phyloP scores from a whole-genome alignment of 2,329 filamentous ascomycete species.

The Domatiomyces catenatus region DNA sequence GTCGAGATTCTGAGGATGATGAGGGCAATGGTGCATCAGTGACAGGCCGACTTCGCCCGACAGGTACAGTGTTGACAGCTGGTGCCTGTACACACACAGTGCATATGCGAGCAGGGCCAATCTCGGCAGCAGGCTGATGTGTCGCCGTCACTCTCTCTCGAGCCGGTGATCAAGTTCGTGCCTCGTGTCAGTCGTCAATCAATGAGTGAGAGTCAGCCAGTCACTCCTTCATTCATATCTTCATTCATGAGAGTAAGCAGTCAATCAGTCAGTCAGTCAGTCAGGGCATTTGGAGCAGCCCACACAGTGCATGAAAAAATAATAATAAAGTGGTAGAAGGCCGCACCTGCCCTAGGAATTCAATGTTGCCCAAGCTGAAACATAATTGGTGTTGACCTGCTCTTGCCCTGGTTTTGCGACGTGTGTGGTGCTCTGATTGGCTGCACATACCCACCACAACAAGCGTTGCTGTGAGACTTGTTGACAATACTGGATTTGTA shows the following conservation, averaged over 20 bases:
- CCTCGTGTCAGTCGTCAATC: slow-evolving; percentile 10
- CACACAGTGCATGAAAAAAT: neutral
- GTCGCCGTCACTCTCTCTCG: slow-evolving; percentile 8
- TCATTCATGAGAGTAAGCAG: neutral
- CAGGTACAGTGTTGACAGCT: neutral
- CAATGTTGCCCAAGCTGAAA: neutral
- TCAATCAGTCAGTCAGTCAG: neutral
- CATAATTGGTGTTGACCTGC: neutral
- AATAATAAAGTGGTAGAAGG: neutral
- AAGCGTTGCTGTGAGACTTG: neutral
- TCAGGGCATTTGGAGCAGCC: neutral
- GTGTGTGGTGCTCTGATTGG: neutral
- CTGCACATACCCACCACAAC: neutral
- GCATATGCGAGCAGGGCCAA: neutral
- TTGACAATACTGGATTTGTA: no score
- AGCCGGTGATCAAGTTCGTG: slow-evolving; percentile 19
- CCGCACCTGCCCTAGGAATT: neutral
- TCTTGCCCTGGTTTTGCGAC: neutral
- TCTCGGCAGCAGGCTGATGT: slow-evolving; percentile 10
- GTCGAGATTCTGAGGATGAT: neutral
- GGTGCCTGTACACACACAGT: neutral
- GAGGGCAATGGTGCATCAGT: neutral
- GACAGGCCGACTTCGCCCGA: neutral
- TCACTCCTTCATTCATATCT: no score
- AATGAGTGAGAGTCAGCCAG: neutral